Evolutionary conservation across 352 stramenopile genomes (phyloP), one percentile per base, ranked within the genome.

Genomic region (Globisporangium echinulatum): DNA sequence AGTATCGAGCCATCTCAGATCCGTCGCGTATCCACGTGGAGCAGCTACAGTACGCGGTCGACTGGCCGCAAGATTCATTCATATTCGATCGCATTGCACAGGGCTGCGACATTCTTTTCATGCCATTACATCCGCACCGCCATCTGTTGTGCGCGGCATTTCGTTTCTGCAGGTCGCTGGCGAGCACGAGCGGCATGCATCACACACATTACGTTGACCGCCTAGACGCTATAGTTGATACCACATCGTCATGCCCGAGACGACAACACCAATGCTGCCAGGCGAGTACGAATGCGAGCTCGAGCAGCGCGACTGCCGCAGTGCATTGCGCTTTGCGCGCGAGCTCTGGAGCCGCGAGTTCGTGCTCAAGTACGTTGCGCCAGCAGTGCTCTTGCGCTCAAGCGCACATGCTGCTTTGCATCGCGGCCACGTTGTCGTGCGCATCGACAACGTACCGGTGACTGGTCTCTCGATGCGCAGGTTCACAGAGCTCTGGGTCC

Each of bases 331-430:
- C 19, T 71, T 79, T 51, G 66, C 65, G 14, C 64, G 66, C 43
- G 72, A 82, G 59, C 66, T 82, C n/a, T 75, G 75, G 44, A 71
- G 67, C 57, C 70, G 68, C 39, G 57, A 77, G 55, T 71, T 73
- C 17, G 72, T 82, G n/a, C 56, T 82, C 50, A 63, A 70, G 62
- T 48, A 66, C 13, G 70, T 71, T 39, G 57, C 59, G 17, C 50
- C 42, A 11, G 19, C 63, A 14, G 42, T 58, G 9, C 48, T 73
- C 47, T 42, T 51, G 40, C 56, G 37, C 17, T 64, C 69, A 19
- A 49, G 49, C 15, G 56, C 40, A 37, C 54, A 77, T 14, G 56
- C 68, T 38, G 54, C 56, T 13, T 52, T 82, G 10, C 51, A 70
- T 4, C 13, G 55, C 15, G 66, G 68, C 5, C 72, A 82, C 44